Evolutionary conservation across 2,329 filamentous ascomycete species (phyloP).

Genomic region (Fusarium luffae): DNA sequence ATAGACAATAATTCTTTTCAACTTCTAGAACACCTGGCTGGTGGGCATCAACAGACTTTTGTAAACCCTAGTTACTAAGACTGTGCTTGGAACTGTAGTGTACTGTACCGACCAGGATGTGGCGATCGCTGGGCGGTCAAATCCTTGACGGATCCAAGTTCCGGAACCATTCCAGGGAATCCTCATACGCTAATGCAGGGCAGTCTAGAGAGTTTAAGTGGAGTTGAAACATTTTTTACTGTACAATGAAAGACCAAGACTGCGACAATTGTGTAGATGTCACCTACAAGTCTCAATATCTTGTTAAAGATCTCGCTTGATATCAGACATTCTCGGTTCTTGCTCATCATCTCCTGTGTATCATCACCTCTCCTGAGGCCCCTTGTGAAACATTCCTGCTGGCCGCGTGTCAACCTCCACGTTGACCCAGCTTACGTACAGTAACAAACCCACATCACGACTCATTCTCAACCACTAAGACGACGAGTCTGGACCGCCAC

Average conservation of each 20-base stretch:
- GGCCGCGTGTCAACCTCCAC: constrained; percentile 34
- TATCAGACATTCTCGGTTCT: not conserved
- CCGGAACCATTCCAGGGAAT: not conserved
- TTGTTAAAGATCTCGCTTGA: not conserved
- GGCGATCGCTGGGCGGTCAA: not conserved
- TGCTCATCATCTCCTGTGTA: not conserved
- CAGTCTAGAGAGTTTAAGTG: constrained; percentile 6
- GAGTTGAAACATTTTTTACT: constrained; percentile 24
- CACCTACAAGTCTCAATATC: not conserved
- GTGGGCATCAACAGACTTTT: too few species aligned
- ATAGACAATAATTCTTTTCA: too few species aligned
- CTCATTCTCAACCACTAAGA: constrained; percentile 18
- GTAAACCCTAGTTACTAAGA: not conserved
- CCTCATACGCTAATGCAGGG: constrained; percentile 19
- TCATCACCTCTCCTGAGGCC: not conserved
- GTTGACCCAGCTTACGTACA: constrained; percentile 16
- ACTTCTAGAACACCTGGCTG: not conserved
- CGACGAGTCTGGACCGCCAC: constrained; percentile 11
- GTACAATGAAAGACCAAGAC: not conserved
- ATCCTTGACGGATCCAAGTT: not conserved
- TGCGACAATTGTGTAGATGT: not conserved
- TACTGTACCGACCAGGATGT: constrained; percentile 3
- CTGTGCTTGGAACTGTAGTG: not conserved
- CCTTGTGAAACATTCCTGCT: not conserved
- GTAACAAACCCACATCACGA: constrained; percentile 26